Percentiles rank a stretch among this genome's conserved stretches.
Evolutionary conservation across 148 eudicot species (phyloP).

Genomic region (Beta vulgaris): DNA sequence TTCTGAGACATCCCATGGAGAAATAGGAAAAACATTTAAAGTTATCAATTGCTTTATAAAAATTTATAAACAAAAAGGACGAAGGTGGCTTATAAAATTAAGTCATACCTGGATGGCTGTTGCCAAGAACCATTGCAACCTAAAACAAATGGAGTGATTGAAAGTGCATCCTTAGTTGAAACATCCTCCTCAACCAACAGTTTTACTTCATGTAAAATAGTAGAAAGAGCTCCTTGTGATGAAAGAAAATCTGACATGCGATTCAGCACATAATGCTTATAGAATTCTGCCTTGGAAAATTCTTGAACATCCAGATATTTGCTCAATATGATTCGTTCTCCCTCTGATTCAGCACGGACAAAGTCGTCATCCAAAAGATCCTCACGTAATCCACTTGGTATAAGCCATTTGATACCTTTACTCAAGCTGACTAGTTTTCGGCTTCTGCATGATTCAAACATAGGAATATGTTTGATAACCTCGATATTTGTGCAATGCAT

Average conservation of each 20-base stretch:
- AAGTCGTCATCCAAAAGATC: constrained; percentile 87
- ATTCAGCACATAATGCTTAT: constrained; percentile 68
- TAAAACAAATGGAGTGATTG: constrained; percentile 72
- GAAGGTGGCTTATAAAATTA: not conserved
- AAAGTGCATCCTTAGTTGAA: constrained; percentile 58
- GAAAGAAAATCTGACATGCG: constrained; percentile 74
- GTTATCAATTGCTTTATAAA: too few species aligned
- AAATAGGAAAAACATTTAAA: too few species aligned
- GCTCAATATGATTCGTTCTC: constrained; percentile 68
- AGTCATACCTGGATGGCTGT: constrained; percentile 78
- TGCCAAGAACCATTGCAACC: constrained; percentile 75
- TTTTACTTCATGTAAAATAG: constrained; percentile 64
- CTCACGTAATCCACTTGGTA: constrained; percentile 70
- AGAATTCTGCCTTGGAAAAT: constrained; percentile 65
- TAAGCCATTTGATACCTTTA: constrained; percentile 68
- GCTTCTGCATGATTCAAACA: constrained; percentile 84
- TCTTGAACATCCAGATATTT: constrained; percentile 57
- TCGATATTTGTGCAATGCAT: constrained; percentile 53
- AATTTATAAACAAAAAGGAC: not conserved
- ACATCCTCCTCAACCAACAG: constrained; percentile 65
- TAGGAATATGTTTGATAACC: constrained; percentile 70
- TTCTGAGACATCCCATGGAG: too few species aligned
- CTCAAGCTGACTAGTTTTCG: constrained; percentile 66
- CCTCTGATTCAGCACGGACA: constrained; percentile 81
- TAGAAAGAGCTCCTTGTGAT: constrained; percentile 59